Conservation (phyloP, 2,329 filamentous ascomycete genomes). For the Allantophomopsis lycopodina region DNA sequence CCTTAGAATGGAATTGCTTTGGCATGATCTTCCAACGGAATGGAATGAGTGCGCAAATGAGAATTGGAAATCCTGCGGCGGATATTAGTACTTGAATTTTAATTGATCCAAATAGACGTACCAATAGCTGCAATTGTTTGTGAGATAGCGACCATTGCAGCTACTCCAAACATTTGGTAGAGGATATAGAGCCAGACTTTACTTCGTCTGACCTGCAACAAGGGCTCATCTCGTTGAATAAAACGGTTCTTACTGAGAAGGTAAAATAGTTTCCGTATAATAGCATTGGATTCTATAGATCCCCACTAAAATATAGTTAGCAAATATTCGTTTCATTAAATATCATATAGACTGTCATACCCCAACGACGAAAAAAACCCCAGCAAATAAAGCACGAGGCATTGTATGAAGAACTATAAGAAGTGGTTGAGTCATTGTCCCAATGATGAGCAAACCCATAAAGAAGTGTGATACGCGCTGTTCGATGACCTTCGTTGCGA, state of each 20-base stretch:
- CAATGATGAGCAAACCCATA: conserved; percentile 37
- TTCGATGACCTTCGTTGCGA: conserved; percentile 34
- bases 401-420: conserved; percentile 38
- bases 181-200: too few relatives aligned
- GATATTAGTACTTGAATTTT: too few relatives aligned
- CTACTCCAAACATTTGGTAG: too few relatives aligned
- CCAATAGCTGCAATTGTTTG: too few relatives aligned
- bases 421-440: conserved; percentile 40
- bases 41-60: too few relatives aligned
- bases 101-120: too few relatives aligned
- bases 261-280: conserved; percentile 34
- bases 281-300: conserved; percentile 36
- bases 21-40: too few relatives aligned
- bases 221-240: too few relatives aligned
- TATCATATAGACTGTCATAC: conserved; percentile 19
- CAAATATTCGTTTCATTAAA: background rate
- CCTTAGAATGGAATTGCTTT: too few relatives aligned
- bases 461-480: conserved; percentile 41
- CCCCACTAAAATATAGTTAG: conserved; percentile 19
- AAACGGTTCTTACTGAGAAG: conserved; percentile 27
- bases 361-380: conserved; percentile 44
- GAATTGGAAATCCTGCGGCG: too few relatives aligned
- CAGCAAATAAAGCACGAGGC: conserved; percentile 36
- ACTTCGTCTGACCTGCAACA: too few relatives aligned
- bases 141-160: too few relatives aligned